These are phyloP conservation scores for Penicillium egyptiacum DNA, from an alignment of 495 filamentous ascomycete genomes.

Conservation along the genomic window DNA sequence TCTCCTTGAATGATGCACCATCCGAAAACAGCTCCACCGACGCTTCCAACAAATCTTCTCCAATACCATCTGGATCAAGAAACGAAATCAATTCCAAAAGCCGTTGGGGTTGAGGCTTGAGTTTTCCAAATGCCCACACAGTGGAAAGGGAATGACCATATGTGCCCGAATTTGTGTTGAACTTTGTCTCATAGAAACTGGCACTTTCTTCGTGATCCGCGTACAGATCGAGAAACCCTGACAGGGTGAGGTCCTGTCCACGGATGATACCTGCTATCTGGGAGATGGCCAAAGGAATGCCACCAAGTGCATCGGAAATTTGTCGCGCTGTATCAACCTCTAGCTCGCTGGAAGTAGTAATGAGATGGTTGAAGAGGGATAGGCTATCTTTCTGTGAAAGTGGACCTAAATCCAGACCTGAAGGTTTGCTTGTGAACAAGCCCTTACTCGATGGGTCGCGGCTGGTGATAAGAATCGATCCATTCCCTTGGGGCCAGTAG, in stretches of 20 bases:
- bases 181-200: slow-evolving; percentile 23
- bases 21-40: not conserved
- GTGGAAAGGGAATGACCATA: slow-evolving; percentile 35
- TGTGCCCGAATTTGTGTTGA: slow-evolving; percentile 14
- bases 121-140: slow-evolving; percentile 40
- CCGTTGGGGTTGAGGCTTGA: slow-evolving; percentile 18
- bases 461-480: slow-evolving; percentile 41
- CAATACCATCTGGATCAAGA: slow-evolving; percentile 36
- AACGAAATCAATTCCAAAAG: slow-evolving; percentile 36
- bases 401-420: slow-evolving; percentile 17
- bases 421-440: slow-evolving; percentile 13
- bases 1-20: not conserved
- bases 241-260: slow-evolving; percentile 24
- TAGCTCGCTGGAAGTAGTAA: slow-evolving; percentile 3
- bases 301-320: slow-evolving; percentile 29
- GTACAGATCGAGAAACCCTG: slow-evolving; percentile 32
- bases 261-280: slow-evolving; percentile 44
- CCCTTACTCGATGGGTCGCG: slow-evolving; percentile 28
- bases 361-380: slow-evolving; percentile 22
- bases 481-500: slow-evolving; percentile 35
- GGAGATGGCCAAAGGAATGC: slow-evolving; percentile 40
- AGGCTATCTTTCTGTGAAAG: slow-evolving; percentile 19
- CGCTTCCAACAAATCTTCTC: slow-evolving; percentile 29
- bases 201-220: slow-evolving; percentile 24
- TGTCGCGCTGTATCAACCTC: slow-evolving; percentile 12